Percentiles rank a stretch among this genome's conserved stretches.
Evolutionary conservation across 257 asterid species (phyloP).

Genomic region (Capsicum chinense): DNA sequence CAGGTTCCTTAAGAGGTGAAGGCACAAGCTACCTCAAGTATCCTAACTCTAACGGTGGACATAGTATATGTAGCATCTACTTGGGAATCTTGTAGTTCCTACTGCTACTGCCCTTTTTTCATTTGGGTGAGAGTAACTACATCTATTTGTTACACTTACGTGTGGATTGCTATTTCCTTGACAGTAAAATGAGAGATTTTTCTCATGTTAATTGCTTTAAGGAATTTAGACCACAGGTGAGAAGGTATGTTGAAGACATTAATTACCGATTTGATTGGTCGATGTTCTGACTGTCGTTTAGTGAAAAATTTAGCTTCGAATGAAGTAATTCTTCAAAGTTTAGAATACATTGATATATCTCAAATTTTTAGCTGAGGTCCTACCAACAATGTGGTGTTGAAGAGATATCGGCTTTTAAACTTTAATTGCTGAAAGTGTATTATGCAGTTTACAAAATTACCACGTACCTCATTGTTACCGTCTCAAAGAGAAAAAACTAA

Average conservation of each 20-base stretch:
- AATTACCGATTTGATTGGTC: background rate
- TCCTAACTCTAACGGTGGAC: constrained; percentile 30
- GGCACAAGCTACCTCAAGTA: background rate
- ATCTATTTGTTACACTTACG: constrained; percentile 68
- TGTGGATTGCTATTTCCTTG: constrained; percentile 48
- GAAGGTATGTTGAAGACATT: background rate
- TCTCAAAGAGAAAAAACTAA: background rate
- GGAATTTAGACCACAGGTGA: background rate
- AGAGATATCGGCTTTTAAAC: background rate
- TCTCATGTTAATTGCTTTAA: background rate
- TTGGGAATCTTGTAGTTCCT: background rate
- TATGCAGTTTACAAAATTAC: background rate
- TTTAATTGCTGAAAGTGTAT: background rate
- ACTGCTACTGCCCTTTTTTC: no score
- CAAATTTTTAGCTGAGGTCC: background rate
- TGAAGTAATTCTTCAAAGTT: background rate
- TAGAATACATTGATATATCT: background rate
- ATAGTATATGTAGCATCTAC: constrained; percentile 16
- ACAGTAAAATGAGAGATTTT: background rate
- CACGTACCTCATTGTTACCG: background rate
- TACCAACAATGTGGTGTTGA: background rate
- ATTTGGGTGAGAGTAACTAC: constrained; percentile 49
- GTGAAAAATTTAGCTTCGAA: background rate
- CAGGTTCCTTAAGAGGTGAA: constrained; percentile 21
- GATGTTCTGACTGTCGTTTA: background rate